phyloP scores from a whole-genome alignment of 371 early-diverging fungal species.

The Actinomucor elegans region DNA sequence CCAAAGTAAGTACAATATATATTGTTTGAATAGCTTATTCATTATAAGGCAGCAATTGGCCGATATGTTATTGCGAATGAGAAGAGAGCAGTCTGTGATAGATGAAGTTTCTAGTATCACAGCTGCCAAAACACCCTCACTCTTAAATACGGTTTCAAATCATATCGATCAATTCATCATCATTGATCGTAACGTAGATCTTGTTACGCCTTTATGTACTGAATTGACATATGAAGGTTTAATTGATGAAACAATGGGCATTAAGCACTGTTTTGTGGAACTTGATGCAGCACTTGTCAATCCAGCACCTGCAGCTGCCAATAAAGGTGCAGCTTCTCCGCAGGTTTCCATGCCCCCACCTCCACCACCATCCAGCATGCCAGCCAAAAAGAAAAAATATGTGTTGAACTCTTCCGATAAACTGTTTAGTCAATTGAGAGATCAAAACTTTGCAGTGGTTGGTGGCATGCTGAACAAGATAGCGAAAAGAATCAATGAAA shows the following conservation, averaged over 20 bases:
- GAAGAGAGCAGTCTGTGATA: slow-evolving; percentile 71
- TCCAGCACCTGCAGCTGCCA: slow-evolving; percentile 33
- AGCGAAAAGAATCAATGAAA: slow-evolving; percentile 80
- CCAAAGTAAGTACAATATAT: slow-evolving; percentile 51
- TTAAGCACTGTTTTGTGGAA: slow-evolving; percentile 69
- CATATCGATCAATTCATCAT: slow-evolving; percentile 88
- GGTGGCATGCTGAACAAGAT: slow-evolving; percentile 78
- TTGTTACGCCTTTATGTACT: slow-evolving; percentile 89
- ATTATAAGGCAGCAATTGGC: slow-evolving; percentile 56
- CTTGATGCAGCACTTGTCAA: slow-evolving; percentile 52
- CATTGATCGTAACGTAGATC: slow-evolving; percentile 87
- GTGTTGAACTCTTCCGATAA: slow-evolving; percentile 78
- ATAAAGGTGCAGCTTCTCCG: neutral
- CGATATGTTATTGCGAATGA: slow-evolving; percentile 81
- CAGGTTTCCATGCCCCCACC: slow-evolving; percentile 7
- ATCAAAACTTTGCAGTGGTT: slow-evolving; percentile 89
- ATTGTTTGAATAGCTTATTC: no score
- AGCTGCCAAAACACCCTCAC: slow-evolving; percentile 37
- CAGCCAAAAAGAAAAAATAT: slow-evolving; percentile 74
- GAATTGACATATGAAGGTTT: slow-evolving; percentile 94
- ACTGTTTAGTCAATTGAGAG: slow-evolving; percentile 78
- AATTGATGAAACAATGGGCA: slow-evolving; percentile 80
- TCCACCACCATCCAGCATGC: slow-evolving; percentile 17
- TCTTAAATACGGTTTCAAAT: slow-evolving; percentile 56
- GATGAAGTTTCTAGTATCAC: slow-evolving; percentile 48